A percentile compares a stretch with the other conserved stretches of the same genome.
Conservation (phyloP, 1,284 basidiomycete species). For the Microbotryum intermedium region DNA sequence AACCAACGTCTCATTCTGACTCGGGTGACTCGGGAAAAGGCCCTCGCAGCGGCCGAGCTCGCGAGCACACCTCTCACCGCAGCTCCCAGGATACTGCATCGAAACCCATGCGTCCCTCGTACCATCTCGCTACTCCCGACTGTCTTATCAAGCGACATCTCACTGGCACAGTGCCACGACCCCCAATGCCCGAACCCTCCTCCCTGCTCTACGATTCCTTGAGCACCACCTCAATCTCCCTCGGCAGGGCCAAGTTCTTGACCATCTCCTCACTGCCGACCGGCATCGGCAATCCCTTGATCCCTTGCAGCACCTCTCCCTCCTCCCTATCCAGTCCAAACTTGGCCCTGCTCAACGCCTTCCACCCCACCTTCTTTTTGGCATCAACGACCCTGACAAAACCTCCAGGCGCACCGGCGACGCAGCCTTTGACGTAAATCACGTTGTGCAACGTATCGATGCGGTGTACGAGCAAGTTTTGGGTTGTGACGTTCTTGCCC, state of each 20-base stretch:
- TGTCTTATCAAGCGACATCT: no score
- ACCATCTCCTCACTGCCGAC: slow-evolving; percentile 77
- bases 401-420: slow-evolving; percentile 48
- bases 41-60: no score
- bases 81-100: no score
- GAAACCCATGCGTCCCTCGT: no score
- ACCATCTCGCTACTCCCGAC: no score
- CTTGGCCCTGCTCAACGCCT: slow-evolving; percentile 47
- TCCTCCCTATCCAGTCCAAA: slow-evolving; percentile 27
- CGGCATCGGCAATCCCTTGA: slow-evolving; percentile 80
- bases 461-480: slow-evolving; percentile 40
- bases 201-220: not conserved
- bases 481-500: slow-evolving; percentile 60
- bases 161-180: no score
- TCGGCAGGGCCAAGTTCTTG: slow-evolving; percentile 36
- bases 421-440: slow-evolving; percentile 63
- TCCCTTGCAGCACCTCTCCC: slow-evolving; percentile 57
- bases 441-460: slow-evolving; percentile 64
- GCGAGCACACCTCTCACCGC: no score
- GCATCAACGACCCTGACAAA: slow-evolving; percentile 59
- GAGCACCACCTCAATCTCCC: slow-evolving; percentile 16
- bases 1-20: no score
- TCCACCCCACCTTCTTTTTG: slow-evolving; percentile 66
- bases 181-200: no score
- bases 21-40: no score